Evolutionary conservation across 352 stramenopile species (phyloP).

Genomic region (Phytophthora meadii): DNA sequence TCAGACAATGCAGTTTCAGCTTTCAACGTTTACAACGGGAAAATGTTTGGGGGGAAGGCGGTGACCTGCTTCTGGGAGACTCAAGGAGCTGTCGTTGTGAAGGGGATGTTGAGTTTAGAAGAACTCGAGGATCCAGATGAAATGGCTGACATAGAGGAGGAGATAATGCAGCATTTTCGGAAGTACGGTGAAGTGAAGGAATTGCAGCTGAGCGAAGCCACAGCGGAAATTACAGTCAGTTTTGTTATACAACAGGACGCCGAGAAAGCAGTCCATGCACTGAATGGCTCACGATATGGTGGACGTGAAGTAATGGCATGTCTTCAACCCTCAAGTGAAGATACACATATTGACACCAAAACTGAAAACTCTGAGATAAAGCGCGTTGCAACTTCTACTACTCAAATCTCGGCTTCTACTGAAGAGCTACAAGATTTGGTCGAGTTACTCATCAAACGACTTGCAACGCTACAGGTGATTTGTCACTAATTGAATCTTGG

Average conservation of each 20-base stretch:
- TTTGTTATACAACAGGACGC: slow-evolving; percentile 26
- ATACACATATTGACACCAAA: background rate
- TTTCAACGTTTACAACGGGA: slow-evolving; percentile 33
- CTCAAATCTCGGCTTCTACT: slow-evolving; percentile 23
- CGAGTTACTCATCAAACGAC: slow-evolving; percentile 33
- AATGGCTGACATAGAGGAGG: slow-evolving; percentile 39
- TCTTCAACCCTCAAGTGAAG: background rate
- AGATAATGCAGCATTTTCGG: slow-evolving; percentile 35
- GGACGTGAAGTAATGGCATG: slow-evolving; percentile 29
- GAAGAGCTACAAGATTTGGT: slow-evolving; percentile 25
- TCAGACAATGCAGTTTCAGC: slow-evolving; percentile 10
- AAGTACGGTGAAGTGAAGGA: slow-evolving; percentile 23
- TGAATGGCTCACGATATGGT: slow-evolving; percentile 46
- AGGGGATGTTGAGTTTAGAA: slow-evolving; percentile 26
- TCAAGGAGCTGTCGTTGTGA: slow-evolving; percentile 4
- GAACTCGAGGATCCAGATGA: slow-evolving; percentile 59
- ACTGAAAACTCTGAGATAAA: slow-evolving; percentile 5
- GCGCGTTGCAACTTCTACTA: background rate
- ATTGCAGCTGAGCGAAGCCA: slow-evolving; percentile 18
- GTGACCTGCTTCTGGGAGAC: slow-evolving; percentile 27
- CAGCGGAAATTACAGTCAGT: slow-evolving; percentile 21
- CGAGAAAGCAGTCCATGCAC: slow-evolving; percentile 13
- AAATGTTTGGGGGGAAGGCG: slow-evolving; percentile 41
- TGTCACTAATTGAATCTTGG: background rate
- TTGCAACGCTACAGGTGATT: slow-evolving; percentile 39